Evolutionary conservation across 352 stramenopile genomes (phyloP), one percentile per base, ranked within the genome.

Genomic region (Phytophthora hibernalis): DNA sequence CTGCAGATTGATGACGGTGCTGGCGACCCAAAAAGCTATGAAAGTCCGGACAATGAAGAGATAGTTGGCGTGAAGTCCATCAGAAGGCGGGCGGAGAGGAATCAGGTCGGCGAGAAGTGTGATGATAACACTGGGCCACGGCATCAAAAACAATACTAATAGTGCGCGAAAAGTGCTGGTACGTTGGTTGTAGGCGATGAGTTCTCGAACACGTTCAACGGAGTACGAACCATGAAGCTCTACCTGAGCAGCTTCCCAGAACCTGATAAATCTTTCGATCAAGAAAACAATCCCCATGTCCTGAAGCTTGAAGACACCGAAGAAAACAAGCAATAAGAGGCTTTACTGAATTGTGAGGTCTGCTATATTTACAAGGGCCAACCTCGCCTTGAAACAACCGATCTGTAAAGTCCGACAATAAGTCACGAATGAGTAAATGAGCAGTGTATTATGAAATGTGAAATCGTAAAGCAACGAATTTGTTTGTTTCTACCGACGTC

Each of bases 31-130:
- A 53, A 52, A 65, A 3, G 67, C n/a, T 2, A 65, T 1, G 33
- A 54, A 47, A 3, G 40, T 49, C 3, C 68, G 72, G 1, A 64
- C 0, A 40, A 64, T 69, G 22, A 73, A 72, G 6, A 28, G 22
- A 10, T 28, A 24, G 21, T 60, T 75, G 3, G n/a, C 4, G 1
- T 35, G 18, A 18, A 47, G 12, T 0, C 61, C 61, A 10, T 53
- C 50, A 1, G 35, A 22, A 0, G 57, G 45, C 9, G 57, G 28
- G 1, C 52, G 45, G 0, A 72, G 38, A 4, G 37, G 37, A 4
- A 64, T 49, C 31, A 67, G 12, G n/a, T 78, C 70, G 2, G 54
- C 38, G 12, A 61, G 10, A 6, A 51, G 31, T 16, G 69, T 65
- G 10, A 58, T 61, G 13, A 57, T 8, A 0, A 78, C 47, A 5